These are phyloP conservation scores for Hymenoscyphus fraxineus DNA, from an alignment of 2,329 filamentous ascomycete genomes.

Conservation along the genomic window DNA sequence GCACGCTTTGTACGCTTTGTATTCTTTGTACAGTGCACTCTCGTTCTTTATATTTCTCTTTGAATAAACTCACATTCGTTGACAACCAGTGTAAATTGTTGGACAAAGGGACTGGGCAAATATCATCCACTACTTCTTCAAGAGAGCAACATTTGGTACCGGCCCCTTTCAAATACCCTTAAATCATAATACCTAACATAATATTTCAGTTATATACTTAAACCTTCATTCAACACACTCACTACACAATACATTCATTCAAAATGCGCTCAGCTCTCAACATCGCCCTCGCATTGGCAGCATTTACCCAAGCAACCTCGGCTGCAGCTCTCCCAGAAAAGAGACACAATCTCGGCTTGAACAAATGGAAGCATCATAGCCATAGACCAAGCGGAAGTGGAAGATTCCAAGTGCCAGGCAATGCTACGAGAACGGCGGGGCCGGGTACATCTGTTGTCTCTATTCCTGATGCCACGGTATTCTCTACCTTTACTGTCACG, in stretches of 20 bases:
- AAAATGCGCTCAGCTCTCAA: slow-evolving; percentile 9
- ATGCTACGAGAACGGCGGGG: slow-evolving; percentile 6
- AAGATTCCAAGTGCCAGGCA: not conserved
- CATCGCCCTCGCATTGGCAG: slow-evolving; percentile 3
- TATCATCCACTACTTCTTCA: not conserved
- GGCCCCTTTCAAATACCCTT: not conserved
- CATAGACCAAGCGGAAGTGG: not conserved
- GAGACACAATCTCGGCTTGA: not conserved
- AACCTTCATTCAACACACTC: not conserved
- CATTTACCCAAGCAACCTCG: slow-evolving; percentile 2
- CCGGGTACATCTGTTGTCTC: not conserved
- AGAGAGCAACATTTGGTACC: not conserved
- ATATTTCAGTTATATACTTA: not conserved
- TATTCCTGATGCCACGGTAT: not conserved
- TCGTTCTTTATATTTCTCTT: not conserved
- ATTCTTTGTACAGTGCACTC: not conserved
- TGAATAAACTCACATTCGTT: not conserved
- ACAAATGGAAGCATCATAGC: not conserved
- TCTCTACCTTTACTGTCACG: not conserved
- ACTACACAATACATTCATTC: not conserved
- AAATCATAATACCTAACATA: not conserved
- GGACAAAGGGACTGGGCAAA: not conserved
- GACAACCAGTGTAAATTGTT: not conserved
- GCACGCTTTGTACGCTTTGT: not conserved
- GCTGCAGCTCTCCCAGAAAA: slow-evolving; percentile 8